Percentiles rank a stretch among this genome's conserved stretches.
These are phyloP conservation scores for Linderina pennispora DNA, from an alignment of 192 early-diverging fungal species.

Conservation along the genomic window DNA sequence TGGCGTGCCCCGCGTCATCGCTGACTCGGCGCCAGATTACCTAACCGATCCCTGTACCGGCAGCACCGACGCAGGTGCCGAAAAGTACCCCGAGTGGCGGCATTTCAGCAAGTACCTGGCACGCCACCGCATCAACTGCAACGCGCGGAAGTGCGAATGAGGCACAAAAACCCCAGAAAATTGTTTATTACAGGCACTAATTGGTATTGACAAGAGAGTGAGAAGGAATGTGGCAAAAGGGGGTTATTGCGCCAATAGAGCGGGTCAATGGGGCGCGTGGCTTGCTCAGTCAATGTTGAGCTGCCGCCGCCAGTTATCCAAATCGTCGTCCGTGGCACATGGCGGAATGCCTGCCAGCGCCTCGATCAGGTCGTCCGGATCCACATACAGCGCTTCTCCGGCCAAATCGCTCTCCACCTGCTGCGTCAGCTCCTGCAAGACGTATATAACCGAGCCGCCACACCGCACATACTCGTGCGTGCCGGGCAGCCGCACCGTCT, in stretches of 20 bases:
- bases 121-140: conserved; percentile 79
- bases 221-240: too few relatives aligned
- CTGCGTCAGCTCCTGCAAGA: conserved; percentile 27
- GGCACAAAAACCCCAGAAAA: too few relatives aligned
- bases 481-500: conserved; percentile 6
- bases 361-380: conserved; percentile 27
- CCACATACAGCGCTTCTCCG: conserved; percentile 25
- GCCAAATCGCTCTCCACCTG: conserved; percentile 36
- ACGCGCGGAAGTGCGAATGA: conserved; percentile 70
- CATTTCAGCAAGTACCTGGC: conserved; percentile 64
- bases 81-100: conserved; percentile 53
- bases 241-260: too few relatives aligned
- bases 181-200: too few relatives aligned
- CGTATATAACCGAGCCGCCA: conserved; percentile 27
- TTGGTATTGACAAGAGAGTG: too few relatives aligned
- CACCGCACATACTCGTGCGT: conserved; percentile 24
- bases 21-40: conserved; percentile 62
- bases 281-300: too few relatives aligned
- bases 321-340: conserved; percentile 26
- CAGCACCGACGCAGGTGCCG: conserved; percentile 9
- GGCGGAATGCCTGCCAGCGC: conserved; percentile 19
- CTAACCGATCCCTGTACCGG: conserved; percentile 31
- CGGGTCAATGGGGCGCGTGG: too few relatives aligned
- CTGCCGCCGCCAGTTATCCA: conserved; percentile 25
- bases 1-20: conserved; percentile 77